phyloP scores from a whole-genome alignment of 176 grass and related monocot species.

The Typha latifolia region DNA sequence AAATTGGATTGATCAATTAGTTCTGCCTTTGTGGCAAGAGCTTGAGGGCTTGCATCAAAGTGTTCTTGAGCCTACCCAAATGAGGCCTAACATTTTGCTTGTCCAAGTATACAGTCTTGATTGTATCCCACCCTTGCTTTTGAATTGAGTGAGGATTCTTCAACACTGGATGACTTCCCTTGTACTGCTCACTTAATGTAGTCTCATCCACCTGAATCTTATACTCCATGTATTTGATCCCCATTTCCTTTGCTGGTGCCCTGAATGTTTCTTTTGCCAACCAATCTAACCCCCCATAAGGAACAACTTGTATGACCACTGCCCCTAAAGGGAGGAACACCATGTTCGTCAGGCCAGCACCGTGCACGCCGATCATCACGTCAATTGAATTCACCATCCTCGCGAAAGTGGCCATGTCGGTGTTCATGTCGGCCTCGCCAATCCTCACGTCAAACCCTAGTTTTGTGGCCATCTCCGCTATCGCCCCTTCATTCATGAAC shows the following conservation, averaged over 20 bases:
- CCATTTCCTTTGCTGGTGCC: conserved; percentile 55
- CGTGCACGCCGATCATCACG: conserved; percentile 76
- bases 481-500: conserved; percentile 47
- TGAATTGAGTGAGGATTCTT: conserved; percentile 56
- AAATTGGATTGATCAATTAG: neutral
- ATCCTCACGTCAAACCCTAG: conserved; percentile 80
- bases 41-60: conserved; percentile 49
- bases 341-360: conserved; percentile 82
- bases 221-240: conserved; percentile 68
- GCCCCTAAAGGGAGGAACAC: conserved; percentile 62
- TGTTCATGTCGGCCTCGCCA: conserved; percentile 62
- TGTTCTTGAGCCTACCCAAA: conserved; percentile 45
- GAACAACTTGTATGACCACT: conserved; percentile 62
- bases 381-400: conserved; percentile 61
- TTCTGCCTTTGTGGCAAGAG: conserved; percentile 17
- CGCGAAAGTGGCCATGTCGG: conserved; percentile 66
- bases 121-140: conserved; percentile 47
- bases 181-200: conserved; percentile 61
- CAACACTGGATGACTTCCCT: conserved; percentile 48
- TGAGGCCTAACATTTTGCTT: conserved; percentile 67
- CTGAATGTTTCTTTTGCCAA: conserved; percentile 63
- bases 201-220: conserved; percentile 63
- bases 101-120: conserved; percentile 67
- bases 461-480: conserved; percentile 37
- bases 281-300: conserved; percentile 75